Evolutionary conservation across 352 stramenopile species (phyloP), one percentile per base, ranked within the genome.

Genomic region (Globisporangium heterothallicum): DNA sequence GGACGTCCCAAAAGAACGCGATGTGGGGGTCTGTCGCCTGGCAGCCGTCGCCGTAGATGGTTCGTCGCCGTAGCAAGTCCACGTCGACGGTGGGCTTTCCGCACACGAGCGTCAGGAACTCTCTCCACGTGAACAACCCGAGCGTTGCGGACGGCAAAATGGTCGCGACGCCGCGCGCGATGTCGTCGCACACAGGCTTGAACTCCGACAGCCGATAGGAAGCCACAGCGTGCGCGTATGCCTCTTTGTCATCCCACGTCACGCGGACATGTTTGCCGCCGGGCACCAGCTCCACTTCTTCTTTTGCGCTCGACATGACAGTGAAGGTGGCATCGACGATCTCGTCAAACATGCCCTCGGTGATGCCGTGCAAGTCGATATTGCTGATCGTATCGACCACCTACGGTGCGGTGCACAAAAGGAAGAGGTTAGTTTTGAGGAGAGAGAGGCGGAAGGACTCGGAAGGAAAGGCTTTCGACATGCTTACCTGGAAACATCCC

Each of bases 291-390:
- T 97, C 86, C 0, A 95, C 79, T 13, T 63, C 68, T 19, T 91
- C 70, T 4, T 77, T 68, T 13, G 92, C 69, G 44, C 88, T 89
- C 5, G 89, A 96, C 8, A 92, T 59, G 24, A 93, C 85, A 0
- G 85, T 90, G 47, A 98, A 98, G 9, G 68, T 88, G 32, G 94
- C 74, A 53, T 95, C 88, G 25, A 97, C 86, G 56, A 96, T 92
- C 46, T 97, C 84, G 40, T 92, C 80, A 58, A 97, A 97, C 64
- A 93, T 89, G 1, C 64, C 56, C 30, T 88, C 80, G 0, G 83
- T 93, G 40, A 96, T 85, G 24, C 78, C 83, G 41, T 94, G 75
- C 2, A 61, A 64, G 46, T 77, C 63, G 24, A 96, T 77, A 53
- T 92, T 83, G 41, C 83, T 66, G 47, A 97, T 95, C 7, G 81